Percentiles rank a stretch among this genome's conserved stretches.
These are phyloP conservation scores for Kwoniella mangroviensis DNA, from an alignment of 768 basidiomycete genomes.

Conservation along the genomic window DNA sequence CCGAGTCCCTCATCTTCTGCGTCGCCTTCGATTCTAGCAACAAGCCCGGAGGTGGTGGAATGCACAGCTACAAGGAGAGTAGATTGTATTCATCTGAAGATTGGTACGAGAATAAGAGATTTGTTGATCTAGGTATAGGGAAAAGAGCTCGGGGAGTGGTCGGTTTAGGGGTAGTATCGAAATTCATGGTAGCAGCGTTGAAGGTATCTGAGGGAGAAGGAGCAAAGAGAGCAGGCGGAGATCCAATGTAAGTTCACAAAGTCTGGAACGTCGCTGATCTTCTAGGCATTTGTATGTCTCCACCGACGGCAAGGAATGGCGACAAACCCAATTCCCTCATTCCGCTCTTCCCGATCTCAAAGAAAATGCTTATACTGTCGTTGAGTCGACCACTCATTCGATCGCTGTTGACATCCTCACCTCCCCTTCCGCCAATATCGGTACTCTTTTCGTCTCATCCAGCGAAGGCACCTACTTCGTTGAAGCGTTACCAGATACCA, in stretches of 20 bases:
- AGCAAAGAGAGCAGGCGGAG: constrained; percentile 34
- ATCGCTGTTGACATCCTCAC: constrained; percentile 91
- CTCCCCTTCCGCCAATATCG: constrained; percentile 65
- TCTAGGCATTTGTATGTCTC: constrained; percentile 71
- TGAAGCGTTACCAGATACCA: constrained; percentile 86
- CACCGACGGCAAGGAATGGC: constrained; percentile 81
- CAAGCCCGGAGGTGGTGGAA: constrained; percentile 43
- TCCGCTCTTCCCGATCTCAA: constrained; percentile 53
- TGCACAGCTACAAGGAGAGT: constrained; percentile 64
- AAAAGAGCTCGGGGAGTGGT: constrained; percentile 86
- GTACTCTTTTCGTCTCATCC: constrained; percentile 93
- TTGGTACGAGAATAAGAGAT: constrained; percentile 73
- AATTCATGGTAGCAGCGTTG: constrained; percentile 88
- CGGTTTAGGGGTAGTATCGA: constrained; percentile 88
- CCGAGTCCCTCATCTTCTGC: constrained; percentile 80
- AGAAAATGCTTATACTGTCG: constrained; percentile 80
- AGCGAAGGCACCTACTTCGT: constrained; percentile 96
- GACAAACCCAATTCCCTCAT: constrained; percentile 89
- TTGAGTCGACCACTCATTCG: constrained; percentile 91
- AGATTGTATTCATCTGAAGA: constrained; percentile 82
- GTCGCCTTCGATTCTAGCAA: constrained; percentile 74
- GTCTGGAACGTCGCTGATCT: constrained; percentile 40
- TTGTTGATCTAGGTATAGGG: constrained; percentile 82
- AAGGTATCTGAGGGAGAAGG: constrained; percentile 66
- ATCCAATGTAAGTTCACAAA: constrained; percentile 46